Percentiles rank a stretch among this genome's conserved stretches.
These are phyloP conservation scores for Cylindrotheca closterium DNA, from an alignment of 108 stramenopile genomes.

Conservation along the genomic window DNA sequence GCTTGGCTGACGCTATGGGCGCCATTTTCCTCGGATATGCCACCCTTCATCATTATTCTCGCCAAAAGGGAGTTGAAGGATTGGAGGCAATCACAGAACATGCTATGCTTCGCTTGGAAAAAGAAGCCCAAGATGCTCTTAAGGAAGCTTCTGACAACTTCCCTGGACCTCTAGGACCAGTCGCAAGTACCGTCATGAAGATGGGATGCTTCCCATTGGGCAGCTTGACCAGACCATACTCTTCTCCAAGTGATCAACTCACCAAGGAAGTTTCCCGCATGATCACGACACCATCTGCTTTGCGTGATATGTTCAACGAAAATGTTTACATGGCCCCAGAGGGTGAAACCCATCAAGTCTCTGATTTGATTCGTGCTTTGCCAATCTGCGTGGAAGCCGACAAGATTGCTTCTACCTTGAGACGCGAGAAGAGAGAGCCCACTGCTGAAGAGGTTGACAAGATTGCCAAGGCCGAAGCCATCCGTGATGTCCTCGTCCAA, in stretches of 20 bases:
- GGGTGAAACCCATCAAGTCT: slow-evolving; percentile 77
- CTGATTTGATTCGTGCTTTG: slow-evolving; percentile 84
- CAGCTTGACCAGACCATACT: slow-evolving; percentile 80
- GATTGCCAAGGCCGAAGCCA: slow-evolving; percentile 92
- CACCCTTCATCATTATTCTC: slow-evolving; percentile 91
- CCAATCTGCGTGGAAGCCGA: slow-evolving; percentile 94
- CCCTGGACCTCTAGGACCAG: slow-evolving; percentile 83
- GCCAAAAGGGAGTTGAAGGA: slow-evolving; percentile 87
- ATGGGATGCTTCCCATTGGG: slow-evolving; percentile 91
- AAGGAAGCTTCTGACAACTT: slow-evolving; percentile 94
- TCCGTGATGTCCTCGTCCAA: slow-evolving; percentile 95
- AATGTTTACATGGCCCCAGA: slow-evolving; percentile 85
- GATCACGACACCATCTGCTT: slow-evolving; percentile 81
- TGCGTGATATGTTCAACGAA: slow-evolving; percentile 82
- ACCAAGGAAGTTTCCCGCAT: slow-evolving; percentile 93
- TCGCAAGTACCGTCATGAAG: slow-evolving; percentile 90
- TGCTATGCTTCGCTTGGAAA: slow-evolving; percentile 93
- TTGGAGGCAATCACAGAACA: slow-evolving; percentile 93
- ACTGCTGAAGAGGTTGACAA: slow-evolving; percentile 87
- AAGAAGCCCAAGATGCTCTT: slow-evolving; percentile 91
- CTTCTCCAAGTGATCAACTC: slow-evolving; percentile 80
- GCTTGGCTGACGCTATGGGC: slow-evolving; percentile 93
- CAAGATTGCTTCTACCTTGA: slow-evolving; percentile 79
- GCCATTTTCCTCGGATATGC: slow-evolving; percentile 98
- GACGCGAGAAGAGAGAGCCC: slow-evolving; percentile 91